Evolutionary conservation across 306 rosid species (phyloP).

Genomic region (Clitoria ternatea): DNA sequence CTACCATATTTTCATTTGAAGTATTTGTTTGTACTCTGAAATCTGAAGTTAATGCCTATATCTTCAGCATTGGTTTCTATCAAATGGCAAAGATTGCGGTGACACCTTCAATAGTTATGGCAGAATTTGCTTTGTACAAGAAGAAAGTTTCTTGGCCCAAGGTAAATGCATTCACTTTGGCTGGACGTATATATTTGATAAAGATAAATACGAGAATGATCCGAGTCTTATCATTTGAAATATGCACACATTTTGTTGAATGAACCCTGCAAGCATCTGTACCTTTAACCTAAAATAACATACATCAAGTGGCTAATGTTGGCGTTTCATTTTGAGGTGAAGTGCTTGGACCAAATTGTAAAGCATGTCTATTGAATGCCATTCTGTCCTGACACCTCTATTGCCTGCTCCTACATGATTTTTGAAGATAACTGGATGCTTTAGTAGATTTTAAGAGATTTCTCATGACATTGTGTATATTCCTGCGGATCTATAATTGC

Average conservation of each 20-base stretch:
- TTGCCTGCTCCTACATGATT: neutral
- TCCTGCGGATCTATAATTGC: neutral
- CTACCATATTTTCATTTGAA: neutral
- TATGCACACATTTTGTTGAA: neutral
- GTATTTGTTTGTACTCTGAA: neutral
- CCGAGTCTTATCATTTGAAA: neutral
- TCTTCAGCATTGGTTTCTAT: conserved; percentile 85
- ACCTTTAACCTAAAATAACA: neutral
- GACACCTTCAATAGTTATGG: conserved; percentile 76
- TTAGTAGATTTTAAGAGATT: neutral
- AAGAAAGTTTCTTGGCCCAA: conserved; percentile 65
- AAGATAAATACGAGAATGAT: neutral
- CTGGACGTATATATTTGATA: neutral
- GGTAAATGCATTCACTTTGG: conserved; percentile 37
- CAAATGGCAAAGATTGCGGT: conserved; percentile 95
- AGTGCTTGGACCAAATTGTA: neutral
- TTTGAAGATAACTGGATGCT: neutral
- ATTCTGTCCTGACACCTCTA: neutral
- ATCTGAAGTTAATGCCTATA: conserved; percentile 28
- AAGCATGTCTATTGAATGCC: neutral
- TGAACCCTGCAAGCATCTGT: neutral
- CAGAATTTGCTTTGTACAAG: conserved; percentile 57
- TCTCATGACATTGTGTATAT: neutral
- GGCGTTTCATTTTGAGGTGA: neutral
- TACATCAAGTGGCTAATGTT: neutral